Base-by-base conservation (phyloP, 2,329 filamentous ascomycete species). In the Fusarium scirpi region DNA sequence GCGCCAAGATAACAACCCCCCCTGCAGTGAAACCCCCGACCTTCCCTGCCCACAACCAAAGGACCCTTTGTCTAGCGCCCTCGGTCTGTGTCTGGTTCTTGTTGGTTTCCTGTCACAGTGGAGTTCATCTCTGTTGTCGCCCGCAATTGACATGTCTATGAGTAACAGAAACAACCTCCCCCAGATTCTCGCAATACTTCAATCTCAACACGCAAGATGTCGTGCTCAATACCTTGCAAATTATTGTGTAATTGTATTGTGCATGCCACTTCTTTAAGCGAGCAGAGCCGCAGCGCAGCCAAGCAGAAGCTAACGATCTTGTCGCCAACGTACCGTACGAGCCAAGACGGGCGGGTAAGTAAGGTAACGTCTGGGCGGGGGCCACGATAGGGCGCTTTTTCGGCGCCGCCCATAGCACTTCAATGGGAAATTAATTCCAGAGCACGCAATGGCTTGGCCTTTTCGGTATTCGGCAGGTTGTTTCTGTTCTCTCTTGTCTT, bases 61-160 rank as follows among this genome's bases (percentile, higher is more conserved):
- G 64, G 68, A 52, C 67, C 68, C 68, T 70, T 70, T 70, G 68
- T 67, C 53, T 70, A 70, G 68, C 55, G 68, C 54, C 54, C 29
- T 56, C 66, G 41, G 47, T 30, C 20, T 48, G 41, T 15, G 47
- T 27, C 20, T 48, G 45, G 18, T 22, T 32, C 8, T 53, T 15
- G 11, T 9, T 24, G 34, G 34, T 9, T 32, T 65, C 44, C 20
- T 34, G 16, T 38, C 56, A 40, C 46, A 53, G 25, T 45, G 38
- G 29, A 55, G 49, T 49, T 34, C 16, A 30, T 53, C 16, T 38
- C 24, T 25, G 25, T 47, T 25, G 30, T 43, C 13, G 24, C 32
- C 49, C 49, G 49, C 49, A 53, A 40, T 27, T 40, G 29, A 38
- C 34, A 12, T 18, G 34, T 38, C 34, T n/a, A 38, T 38, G 34